Percentiles rank a stretch among this genome's conserved stretches.
Evolutionary conservation across 2,329 filamentous ascomycete genomes (phyloP).

Genomic region (Exserohilum rostratum): DNA sequence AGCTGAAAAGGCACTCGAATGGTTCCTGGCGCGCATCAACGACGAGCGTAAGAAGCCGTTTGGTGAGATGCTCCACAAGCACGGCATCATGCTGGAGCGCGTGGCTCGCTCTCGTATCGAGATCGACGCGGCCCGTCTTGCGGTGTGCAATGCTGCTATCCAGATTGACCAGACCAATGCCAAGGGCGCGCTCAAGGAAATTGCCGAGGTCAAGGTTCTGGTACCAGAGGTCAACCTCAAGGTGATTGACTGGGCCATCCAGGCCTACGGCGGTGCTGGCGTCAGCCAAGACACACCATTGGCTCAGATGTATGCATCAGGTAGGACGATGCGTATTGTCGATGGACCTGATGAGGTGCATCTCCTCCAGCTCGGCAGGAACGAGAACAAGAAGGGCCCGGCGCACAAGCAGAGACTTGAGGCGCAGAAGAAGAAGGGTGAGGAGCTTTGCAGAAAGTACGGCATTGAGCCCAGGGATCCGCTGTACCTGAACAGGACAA

Average conservation of each 20-base stretch:
- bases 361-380: slow-evolving; percentile 74
- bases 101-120: slow-evolving; percentile 91
- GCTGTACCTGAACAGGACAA: slow-evolving; percentile 51
- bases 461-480: slow-evolving; percentile 52
- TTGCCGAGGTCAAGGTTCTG: slow-evolving; percentile 92
- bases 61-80: slow-evolving; percentile 81
- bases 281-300: slow-evolving; percentile 94
- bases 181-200: slow-evolving; percentile 89
- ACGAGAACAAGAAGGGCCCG: slow-evolving; percentile 75
- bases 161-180: slow-evolving; percentile 90
- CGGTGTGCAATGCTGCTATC: slow-evolving; percentile 92
- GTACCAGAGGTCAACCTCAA: slow-evolving; percentile 81
- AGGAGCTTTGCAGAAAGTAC: slow-evolving; percentile 69
- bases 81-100: slow-evolving; percentile 95
- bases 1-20: slow-evolving; percentile 88
- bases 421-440: slow-evolving; percentile 68
- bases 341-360: slow-evolving; percentile 97
- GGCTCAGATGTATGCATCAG: slow-evolving; percentile 74
- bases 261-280: slow-evolving; percentile 88
- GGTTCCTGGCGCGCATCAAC: slow-evolving; percentile 93
- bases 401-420: slow-evolving; percentile 67
- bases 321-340: slow-evolving; percentile 81
- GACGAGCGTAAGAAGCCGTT: slow-evolving; percentile 91
- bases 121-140: slow-evolving; percentile 86
- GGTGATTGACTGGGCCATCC: slow-evolving; percentile 92